These are phyloP conservation scores for Epicoccum nigrum DNA, from an alignment of 2,329 filamentous ascomycete species.

Conservation along the genomic window DNA sequence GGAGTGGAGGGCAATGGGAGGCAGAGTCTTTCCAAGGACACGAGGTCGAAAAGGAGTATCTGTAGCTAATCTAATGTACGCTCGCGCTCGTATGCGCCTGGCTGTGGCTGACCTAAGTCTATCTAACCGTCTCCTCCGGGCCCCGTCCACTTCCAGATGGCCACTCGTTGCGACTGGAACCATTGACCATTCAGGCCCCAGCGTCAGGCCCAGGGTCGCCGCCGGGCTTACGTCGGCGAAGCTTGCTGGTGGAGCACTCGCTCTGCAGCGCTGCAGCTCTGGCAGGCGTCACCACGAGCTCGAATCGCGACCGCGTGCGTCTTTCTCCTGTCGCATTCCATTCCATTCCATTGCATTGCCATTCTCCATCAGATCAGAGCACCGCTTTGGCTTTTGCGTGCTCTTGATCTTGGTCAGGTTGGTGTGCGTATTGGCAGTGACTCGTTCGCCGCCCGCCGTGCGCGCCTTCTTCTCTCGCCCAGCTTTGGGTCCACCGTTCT, in stretches of 20 bases:
- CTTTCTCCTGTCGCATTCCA: slow-evolving; percentile 2
- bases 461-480: slow-evolving; percentile 16
- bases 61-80: too few relatives aligned
- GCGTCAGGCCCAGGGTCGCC: slow-evolving; percentile 6
- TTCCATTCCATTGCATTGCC: too few relatives aligned
- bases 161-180: neutral
- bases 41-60: slow-evolving; percentile 18
- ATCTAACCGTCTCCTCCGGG: too few relatives aligned
- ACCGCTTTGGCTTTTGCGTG: neutral
- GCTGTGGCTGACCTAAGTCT: slow-evolving; percentile 26
- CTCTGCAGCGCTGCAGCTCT: neutral
- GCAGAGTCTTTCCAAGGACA: slow-evolving; percentile 11
- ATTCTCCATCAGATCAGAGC: too few relatives aligned
- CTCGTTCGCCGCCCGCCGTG: slow-evolving; percentile 12
- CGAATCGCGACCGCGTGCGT: slow-evolving; percentile 4
- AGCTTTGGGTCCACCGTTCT: slow-evolving; percentile 15
- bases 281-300: neutral
- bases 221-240: slow-evolving; percentile 14
- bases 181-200: neutral
- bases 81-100: slow-evolving; percentile 15
- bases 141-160: too few relatives aligned
- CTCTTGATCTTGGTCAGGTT: too few relatives aligned
- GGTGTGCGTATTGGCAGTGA: neutral
- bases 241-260: slow-evolving; percentile 9
- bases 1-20: neutral